Conservation (phyloP, 2,329 filamentous ascomycete species). For the Pseudogymnoascus sp. region DNA sequence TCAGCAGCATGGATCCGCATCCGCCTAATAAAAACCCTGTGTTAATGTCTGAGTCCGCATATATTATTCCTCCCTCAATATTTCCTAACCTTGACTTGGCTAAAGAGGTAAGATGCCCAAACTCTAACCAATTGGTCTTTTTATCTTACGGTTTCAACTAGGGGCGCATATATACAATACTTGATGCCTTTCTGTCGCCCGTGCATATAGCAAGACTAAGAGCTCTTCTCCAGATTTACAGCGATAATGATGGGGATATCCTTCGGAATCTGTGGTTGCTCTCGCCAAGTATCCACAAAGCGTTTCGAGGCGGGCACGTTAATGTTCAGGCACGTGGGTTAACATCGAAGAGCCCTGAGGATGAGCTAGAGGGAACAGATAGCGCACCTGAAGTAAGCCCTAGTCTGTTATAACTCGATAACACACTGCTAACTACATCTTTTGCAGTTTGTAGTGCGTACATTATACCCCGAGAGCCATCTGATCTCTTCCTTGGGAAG, state of each 20-base stretch:
- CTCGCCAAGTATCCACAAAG: background rate
- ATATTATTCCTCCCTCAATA: background rate
- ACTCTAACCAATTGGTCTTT: background rate
- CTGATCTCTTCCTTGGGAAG: background rate
- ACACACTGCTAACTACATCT: background rate
- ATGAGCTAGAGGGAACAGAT: background rate
- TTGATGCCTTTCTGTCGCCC: background rate
- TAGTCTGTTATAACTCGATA: background rate
- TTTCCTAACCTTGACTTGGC: background rate
- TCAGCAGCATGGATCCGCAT: background rate
- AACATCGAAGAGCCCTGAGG: background rate
- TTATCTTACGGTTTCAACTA: background rate
- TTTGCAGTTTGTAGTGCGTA: background rate
- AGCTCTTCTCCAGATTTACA: background rate
- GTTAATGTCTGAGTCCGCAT: background rate
- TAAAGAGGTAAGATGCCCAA: background rate
- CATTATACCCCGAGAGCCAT: background rate
- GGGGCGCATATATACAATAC: background rate
- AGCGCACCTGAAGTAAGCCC: background rate
- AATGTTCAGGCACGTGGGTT: background rate
- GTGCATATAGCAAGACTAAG: background rate
- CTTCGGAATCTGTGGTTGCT: background rate
- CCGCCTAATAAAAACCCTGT: background rate
- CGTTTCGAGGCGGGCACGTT: background rate
- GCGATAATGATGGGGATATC: background rate